These are phyloP conservation scores for Chrysanthemum makinoi DNA, from an alignment of 129 eudicot species.

Conservation along the genomic window DNA sequence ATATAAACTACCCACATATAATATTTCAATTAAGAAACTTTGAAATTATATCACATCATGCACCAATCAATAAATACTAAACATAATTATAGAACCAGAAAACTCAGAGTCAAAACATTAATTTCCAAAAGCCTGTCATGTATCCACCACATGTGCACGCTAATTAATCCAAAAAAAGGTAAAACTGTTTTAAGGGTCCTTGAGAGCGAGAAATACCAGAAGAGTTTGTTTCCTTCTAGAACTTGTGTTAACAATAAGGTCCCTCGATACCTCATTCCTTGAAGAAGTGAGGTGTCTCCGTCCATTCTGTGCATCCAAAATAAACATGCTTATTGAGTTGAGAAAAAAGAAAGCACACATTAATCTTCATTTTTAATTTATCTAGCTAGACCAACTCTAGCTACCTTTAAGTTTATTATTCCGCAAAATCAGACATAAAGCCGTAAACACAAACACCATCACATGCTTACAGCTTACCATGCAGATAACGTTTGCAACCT, in stretches of 20 bases:
- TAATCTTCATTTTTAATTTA: constrained; percentile 9
- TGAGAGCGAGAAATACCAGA: constrained; percentile 47
- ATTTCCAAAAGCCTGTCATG: constrained; percentile 4
- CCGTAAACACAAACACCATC: constrained; percentile 23
- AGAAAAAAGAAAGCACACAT: neutral
- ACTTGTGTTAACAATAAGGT: constrained; percentile 75
- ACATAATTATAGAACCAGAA: neutral
- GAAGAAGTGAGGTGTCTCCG: constrained; percentile 94
- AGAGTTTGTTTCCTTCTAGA: constrained; percentile 89
- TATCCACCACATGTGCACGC: constrained; percentile 11
- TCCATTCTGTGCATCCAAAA: constrained; percentile 71
- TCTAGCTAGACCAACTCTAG: constrained; percentile 24
- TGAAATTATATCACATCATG: constrained; percentile 5
- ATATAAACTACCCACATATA: too few relatives aligned
- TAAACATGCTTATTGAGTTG: constrained; percentile 27
- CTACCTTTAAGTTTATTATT: constrained; percentile 20
- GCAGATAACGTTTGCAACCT: constrained; percentile 97
- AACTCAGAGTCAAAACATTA: neutral
- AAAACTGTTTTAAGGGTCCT: constrained; percentile 10
- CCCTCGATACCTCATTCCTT: constrained; percentile 95
- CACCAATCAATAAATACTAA: neutral
- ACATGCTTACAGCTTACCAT: constrained; percentile 89
- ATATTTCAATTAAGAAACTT: neutral
- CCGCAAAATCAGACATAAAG: constrained; percentile 4
- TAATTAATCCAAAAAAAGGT: constrained; percentile 5